These are phyloP conservation scores for Jatropha multifida DNA, from an alignment of 441 rosid species.

Conservation along the genomic window DNA sequence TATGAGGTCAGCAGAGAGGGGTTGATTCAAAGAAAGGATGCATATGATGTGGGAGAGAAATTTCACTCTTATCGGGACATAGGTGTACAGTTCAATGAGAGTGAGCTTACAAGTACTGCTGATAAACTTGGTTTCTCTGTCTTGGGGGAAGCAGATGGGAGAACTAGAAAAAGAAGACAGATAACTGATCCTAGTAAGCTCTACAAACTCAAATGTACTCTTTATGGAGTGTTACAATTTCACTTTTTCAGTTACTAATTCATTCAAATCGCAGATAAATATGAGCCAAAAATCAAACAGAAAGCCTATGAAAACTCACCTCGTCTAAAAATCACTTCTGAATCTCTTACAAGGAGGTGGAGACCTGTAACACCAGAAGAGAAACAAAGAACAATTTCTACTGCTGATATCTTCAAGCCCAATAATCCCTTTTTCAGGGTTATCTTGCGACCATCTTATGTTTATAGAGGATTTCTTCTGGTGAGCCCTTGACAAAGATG, in stretches of 20 bases:
- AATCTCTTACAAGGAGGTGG: slow-evolving; percentile 22
- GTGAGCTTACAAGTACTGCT: slow-evolving; percentile 11
- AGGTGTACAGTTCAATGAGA: slow-evolving; percentile 18
- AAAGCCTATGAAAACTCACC: slow-evolving; percentile 16
- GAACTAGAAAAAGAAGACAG: slow-evolving; percentile 20
- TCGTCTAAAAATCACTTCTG: slow-evolving; percentile 4
- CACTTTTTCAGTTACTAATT: slow-evolving; percentile 9
- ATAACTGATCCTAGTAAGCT: slow-evolving; percentile 31
- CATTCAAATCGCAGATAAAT: slow-evolving; percentile 14
- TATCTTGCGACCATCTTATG: slow-evolving; percentile 38
- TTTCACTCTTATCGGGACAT: slow-evolving; percentile 20
- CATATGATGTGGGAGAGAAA: slow-evolving; percentile 7
- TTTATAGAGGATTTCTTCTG: slow-evolving; percentile 32
- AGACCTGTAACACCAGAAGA: slow-evolving; percentile 33
- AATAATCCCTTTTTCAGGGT: slow-evolving; percentile 39
- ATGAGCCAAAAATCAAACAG: slow-evolving; percentile 7
- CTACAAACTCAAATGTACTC: neutral
- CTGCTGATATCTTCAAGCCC: slow-evolving; percentile 34
- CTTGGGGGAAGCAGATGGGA: slow-evolving; percentile 12
- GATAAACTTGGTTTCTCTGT: slow-evolving; percentile 17
- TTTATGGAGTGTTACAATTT: slow-evolving; percentile 14
- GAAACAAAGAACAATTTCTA: slow-evolving; percentile 26
- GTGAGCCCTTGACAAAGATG: slow-evolving; percentile 28
- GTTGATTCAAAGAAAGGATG: slow-evolving; percentile 4
- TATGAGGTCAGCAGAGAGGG: slow-evolving; percentile 7